Evolutionary conservation across 2,329 filamentous ascomycete genomes (phyloP).

Genomic region (Fonsecaea monophora): DNA sequence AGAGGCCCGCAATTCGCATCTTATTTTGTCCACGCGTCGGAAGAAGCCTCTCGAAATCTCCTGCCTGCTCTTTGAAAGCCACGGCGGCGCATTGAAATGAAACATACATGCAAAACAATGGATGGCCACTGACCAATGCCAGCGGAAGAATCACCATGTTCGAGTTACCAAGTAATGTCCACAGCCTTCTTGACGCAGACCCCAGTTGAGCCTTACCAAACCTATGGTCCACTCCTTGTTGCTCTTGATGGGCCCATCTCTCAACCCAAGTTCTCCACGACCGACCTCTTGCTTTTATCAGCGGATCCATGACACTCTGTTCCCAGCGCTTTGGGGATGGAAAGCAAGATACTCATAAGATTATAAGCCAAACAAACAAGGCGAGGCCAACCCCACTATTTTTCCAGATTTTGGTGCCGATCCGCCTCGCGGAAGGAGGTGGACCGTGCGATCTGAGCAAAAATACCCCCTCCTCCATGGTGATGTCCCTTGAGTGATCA

Average conservation of each 20-base stretch:
- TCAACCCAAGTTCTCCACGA: neutral
- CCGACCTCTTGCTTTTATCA: neutral
- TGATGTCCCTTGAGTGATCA: neutral
- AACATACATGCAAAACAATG: neutral
- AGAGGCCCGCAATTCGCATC: neutral
- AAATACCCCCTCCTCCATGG: neutral
- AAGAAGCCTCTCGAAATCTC: neutral
- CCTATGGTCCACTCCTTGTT: neutral
- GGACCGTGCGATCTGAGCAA: neutral
- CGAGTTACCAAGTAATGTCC: neutral
- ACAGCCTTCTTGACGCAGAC: neutral
- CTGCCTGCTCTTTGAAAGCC: neutral
- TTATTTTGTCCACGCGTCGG: neutral
- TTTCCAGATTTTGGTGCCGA: conserved; percentile 3
- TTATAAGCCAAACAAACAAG: neutral
- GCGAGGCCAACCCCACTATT: neutral
- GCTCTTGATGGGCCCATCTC: neutral
- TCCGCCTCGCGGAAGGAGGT: neutral
- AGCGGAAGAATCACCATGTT: too few species aligned
- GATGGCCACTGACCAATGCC: neutral
- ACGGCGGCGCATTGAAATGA: neutral
- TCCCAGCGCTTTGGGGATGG: neutral
- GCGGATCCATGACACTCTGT: neutral
- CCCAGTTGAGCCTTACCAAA: neutral
- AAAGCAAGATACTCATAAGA: conserved; percentile 2